These are phyloP conservation scores for Flammula alnicola DNA, from an alignment of 1,284 basidiomycete species.

Conservation along the genomic window DNA sequence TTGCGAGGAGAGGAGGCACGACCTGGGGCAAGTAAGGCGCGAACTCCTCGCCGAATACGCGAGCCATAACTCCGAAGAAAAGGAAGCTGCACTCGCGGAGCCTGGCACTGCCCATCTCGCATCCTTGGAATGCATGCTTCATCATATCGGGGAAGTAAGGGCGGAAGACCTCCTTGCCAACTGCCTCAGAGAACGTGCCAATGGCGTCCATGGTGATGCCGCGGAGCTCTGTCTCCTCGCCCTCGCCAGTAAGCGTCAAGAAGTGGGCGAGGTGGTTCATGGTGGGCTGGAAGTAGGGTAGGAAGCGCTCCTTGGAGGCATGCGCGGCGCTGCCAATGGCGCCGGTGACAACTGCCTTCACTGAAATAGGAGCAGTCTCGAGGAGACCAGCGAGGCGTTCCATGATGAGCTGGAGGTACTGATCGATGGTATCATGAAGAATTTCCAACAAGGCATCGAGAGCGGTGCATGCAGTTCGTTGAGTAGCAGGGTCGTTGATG, in stretches of 20 bases:
- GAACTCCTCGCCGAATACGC: slow-evolving; percentile 96
- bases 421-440: slow-evolving; percentile 87
- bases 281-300: slow-evolving; percentile 94
- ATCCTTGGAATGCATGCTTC: slow-evolving; percentile 92
- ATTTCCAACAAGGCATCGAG: slow-evolving; percentile 98
- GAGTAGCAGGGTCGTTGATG: slow-evolving; percentile 87
- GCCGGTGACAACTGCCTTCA: slow-evolving; percentile 97
- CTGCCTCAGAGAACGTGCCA: slow-evolving; percentile 97
- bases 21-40: slow-evolving; percentile 87
- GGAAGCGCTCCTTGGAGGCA: slow-evolving; percentile 92
- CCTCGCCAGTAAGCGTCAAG: slow-evolving; percentile 80
- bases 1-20: slow-evolving; percentile 85
- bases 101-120: slow-evolving; percentile 86
- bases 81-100: slow-evolving; percentile 97
- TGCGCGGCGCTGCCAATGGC: slow-evolving; percentile 99
- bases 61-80: slow-evolving; percentile 98
- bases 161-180: slow-evolving; percentile 92
- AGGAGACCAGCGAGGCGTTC: slow-evolving; percentile 90
- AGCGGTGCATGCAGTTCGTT: slow-evolving; percentile 93
- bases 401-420: slow-evolving; percentile 96
- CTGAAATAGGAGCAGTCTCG: slow-evolving; percentile 81
- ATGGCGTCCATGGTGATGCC: slow-evolving; percentile 99
- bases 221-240: slow-evolving; percentile 92
- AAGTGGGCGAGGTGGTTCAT: slow-evolving; percentile 92
- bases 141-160: slow-evolving; percentile 97